phyloP scores from a whole-genome alignment of 148 eudicot genomes.

The Camellia japonica region DNA sequence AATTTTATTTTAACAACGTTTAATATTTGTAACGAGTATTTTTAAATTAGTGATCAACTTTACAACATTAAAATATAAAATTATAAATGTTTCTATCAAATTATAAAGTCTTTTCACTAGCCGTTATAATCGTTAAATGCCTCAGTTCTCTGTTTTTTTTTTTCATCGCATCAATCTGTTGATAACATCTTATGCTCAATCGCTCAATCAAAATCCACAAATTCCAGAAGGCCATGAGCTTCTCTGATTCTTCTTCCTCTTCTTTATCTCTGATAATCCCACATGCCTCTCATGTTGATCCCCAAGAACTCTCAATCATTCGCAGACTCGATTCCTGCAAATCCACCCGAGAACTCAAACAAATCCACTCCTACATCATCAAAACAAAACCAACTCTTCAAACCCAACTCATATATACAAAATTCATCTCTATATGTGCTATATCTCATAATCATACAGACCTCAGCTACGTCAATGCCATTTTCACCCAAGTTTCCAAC shows the following conservation, averaged over 20 bases:
- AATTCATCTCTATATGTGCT: slow-evolving; percentile 18
- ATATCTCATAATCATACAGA: slow-evolving; percentile 9
- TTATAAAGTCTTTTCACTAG: not conserved
- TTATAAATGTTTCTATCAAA: too few relatives aligned
- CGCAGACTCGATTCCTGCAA: slow-evolving; percentile 24
- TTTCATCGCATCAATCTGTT: not conserved
- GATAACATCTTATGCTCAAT: slow-evolving; percentile 1
- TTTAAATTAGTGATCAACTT: too few relatives aligned
- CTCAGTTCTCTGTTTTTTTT: too few relatives aligned
- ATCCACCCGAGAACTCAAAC: slow-evolving; percentile 28
- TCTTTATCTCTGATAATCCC: not conserved
- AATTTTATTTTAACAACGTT: too few relatives aligned
- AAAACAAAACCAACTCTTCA: slow-evolving; percentile 22
- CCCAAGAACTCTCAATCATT: slow-evolving; percentile 7
- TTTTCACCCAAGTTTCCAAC: slow-evolving; percentile 17
- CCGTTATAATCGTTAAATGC: not conserved
- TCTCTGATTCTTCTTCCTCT: slow-evolving; percentile 1
- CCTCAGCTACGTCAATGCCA: slow-evolving; percentile 18
- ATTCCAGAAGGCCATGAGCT: not conserved
- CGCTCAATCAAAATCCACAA: not conserved
- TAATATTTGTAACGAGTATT: too few relatives aligned
- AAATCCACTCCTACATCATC: slow-evolving; percentile 25
- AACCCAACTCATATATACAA: slow-evolving; percentile 20
- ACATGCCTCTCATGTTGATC: not conserved
- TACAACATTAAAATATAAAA: too few relatives aligned